Base-by-base conservation (phyloP, 768 basidiomycete genomes). In the Lanmaoa rubissima region DNA sequence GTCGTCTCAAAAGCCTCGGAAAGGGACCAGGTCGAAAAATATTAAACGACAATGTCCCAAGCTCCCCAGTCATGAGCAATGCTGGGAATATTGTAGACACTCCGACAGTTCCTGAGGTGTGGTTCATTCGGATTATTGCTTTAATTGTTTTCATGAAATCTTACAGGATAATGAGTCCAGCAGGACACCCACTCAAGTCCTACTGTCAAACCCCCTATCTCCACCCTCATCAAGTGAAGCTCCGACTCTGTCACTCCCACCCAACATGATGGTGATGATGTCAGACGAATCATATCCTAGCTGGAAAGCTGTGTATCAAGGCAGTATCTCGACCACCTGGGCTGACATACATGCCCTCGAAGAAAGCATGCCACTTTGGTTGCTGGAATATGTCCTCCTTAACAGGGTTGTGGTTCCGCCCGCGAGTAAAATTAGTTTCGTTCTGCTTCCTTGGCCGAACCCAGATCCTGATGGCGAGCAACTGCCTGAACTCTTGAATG, bases 401-500 rank as follows among this genome's bases (percentile, higher is more conserved):
- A 88, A 89, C 61, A 85, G 82, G 66, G 74, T 78, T 53, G 74
- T 81, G 14, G 61, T 79, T 28, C 65, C 77, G 0, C 81, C 84
- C 16, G 76, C 80, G 6, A 76, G 81, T 50, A 99, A 98, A 75
- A 69, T 98, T 43, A 92, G 93, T 63, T 99, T 98, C 68, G 83
- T 96, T 19, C 73, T 99, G 38, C 76, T 95, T 59, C 94, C 95
- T 1, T 90, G 83, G 82, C 76, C 73, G 3, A 79, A 75, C 56
- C 81, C 82, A 57, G 82, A 86, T 51, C 78, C 80, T 0, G 78
- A 78, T 31, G 78, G 72, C 31, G 82, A 89, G 58, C 76, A 78
- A 59, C 71, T 97, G 39, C 91, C 92, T 0, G 92, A 92, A 63
- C 74, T 98, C 54, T 77, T 96, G 55, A 92, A 92, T 67, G 85